phyloP scores from a whole-genome alignment of 2,329 filamentous ascomycete species.

The Clonostachys rosea region DNA sequence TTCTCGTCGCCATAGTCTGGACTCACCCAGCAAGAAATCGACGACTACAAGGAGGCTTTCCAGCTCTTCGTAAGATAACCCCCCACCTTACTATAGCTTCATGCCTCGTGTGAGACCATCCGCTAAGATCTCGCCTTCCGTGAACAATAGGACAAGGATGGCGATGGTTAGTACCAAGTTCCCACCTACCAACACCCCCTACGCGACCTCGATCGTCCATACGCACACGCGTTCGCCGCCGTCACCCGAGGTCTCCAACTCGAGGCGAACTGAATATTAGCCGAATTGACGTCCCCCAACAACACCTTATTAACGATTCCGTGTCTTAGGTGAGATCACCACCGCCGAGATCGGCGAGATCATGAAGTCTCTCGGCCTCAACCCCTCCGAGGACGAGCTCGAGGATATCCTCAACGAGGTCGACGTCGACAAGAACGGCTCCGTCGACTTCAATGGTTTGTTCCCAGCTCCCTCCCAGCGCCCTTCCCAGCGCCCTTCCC shows the following conservation, averaged over 20 bases:
- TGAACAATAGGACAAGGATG: slow-evolving; percentile 46
- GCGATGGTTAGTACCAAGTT: slow-evolving; percentile 39
- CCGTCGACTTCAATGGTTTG: slow-evolving; percentile 58
- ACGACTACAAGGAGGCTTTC: slow-evolving; percentile 14
- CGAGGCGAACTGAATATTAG: not conserved
- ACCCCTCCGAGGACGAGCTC: slow-evolving; percentile 57
- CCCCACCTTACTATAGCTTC: not conserved
- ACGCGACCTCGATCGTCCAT: not conserved
- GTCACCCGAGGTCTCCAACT: too few relatives aligned
- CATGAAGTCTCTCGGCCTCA: slow-evolving; percentile 60
- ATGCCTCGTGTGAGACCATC: slow-evolving; percentile 1
- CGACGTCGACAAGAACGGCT: slow-evolving; percentile 60
- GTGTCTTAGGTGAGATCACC: slow-evolving; percentile 53
- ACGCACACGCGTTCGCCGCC: not conserved
- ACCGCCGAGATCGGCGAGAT: slow-evolving; percentile 59
- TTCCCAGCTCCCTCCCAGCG: too few relatives aligned
- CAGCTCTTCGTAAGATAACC: slow-evolving; percentile 14
- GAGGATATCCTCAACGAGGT: slow-evolving; percentile 66
- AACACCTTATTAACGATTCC: not conserved
- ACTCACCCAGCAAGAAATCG: slow-evolving; percentile 7
- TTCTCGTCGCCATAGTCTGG: too few relatives aligned
- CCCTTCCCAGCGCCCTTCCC: too few relatives aligned
- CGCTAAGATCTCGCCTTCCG: not conserved
- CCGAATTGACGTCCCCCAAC: not conserved
- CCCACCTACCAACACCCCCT: not conserved